phyloP scores from a whole-genome alignment of 2,329 filamentous ascomycete species.

The Escovopsis sp. region DNA sequence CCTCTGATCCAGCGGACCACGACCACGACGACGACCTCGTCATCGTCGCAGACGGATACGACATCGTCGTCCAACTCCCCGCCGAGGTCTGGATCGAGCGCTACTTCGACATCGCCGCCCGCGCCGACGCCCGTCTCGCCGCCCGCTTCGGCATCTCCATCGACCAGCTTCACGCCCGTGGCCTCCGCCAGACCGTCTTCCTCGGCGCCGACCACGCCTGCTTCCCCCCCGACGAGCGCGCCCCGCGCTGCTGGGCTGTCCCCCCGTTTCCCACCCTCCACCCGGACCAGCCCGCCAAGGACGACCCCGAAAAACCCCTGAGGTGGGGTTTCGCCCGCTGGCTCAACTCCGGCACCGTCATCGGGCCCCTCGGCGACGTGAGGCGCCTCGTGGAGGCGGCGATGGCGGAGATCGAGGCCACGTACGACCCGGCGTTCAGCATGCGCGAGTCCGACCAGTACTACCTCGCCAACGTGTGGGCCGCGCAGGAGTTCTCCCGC shows the following conservation, averaged over 20 bases:
- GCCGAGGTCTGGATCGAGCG: conserved; percentile 45
- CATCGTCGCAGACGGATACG: conserved; percentile 46
- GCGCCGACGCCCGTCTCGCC: conserved; percentile 35
- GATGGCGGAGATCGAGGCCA: conserved; percentile 16
- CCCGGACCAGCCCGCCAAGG: conserved; percentile 13
- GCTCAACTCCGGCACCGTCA: conserved; percentile 31
- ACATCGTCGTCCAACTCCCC: conserved; percentile 50
- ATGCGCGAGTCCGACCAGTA: conserved; percentile 26
- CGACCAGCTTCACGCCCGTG: conserved; percentile 14
- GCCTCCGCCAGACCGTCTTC: conserved; percentile 24
- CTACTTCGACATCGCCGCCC: conserved; percentile 39
- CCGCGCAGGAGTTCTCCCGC: conserved; percentile 26
- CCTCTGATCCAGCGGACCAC: too few species aligned
- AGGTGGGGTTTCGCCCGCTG: too few species aligned
- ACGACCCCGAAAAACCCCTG: too few species aligned
- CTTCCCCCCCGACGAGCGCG: conserved; percentile 21
- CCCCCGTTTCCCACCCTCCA: conserved; percentile 19
- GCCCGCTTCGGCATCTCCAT: conserved; percentile 29
- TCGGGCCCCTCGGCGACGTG: conserved; percentile 21
- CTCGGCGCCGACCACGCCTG: conserved; percentile 31
- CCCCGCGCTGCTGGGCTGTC: conserved; percentile 24
- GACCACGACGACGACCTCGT: conserved; percentile 40
- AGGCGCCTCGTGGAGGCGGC: conserved; percentile 12
- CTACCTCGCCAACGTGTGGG: conserved; percentile 27
- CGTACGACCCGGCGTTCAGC: conserved; percentile 16